These are phyloP conservation scores for Groenewaldozyma auringiensis DNA, from an alignment of 1,139 yeast genomes.

Conservation along the genomic window DNA sequence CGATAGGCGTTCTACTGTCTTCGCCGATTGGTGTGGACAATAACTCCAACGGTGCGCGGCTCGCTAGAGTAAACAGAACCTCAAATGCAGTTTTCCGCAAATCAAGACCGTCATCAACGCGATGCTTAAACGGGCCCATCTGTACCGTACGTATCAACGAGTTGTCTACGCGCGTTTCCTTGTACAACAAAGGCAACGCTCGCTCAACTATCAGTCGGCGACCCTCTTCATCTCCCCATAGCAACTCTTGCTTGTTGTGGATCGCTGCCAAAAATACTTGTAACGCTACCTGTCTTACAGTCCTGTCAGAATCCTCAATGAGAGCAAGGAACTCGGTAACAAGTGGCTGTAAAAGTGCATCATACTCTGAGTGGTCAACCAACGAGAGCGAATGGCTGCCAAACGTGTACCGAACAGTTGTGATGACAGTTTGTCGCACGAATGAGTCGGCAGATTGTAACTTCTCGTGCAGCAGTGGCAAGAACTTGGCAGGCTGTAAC, in stretches of 20 bases:
- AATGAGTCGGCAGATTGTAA: slow-evolving; percentile 21
- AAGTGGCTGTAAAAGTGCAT: slow-evolving; percentile 26
- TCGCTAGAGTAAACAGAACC: slow-evolving; percentile 47
- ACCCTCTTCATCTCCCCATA: not conserved
- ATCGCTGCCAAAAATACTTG: slow-evolving; percentile 54
- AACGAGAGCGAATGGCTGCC: not conserved
- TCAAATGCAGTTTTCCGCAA: slow-evolving; percentile 71
- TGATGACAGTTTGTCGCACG: slow-evolving; percentile 27
- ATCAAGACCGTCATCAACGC: slow-evolving; percentile 71
- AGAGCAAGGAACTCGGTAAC: slow-evolving; percentile 34
- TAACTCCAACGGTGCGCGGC: not conserved
- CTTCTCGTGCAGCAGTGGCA: slow-evolving; percentile 23
- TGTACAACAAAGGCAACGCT: slow-evolving; percentile 47
- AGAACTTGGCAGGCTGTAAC: slow-evolving; percentile 23
- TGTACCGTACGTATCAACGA: slow-evolving; percentile 59
- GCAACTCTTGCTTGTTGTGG: slow-evolving; percentile 45
- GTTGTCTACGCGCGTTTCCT: slow-evolving; percentile 49
- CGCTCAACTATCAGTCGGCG: slow-evolving; percentile 23
- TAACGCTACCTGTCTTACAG: slow-evolving; percentile 46
- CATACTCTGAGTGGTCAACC: slow-evolving; percentile 14
- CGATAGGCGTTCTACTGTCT: slow-evolving; percentile 24
- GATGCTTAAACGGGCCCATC: slow-evolving; percentile 85
- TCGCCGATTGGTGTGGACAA: not conserved
- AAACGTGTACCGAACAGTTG: slow-evolving; percentile 22
- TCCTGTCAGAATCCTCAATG: slow-evolving; percentile 27